phyloP scores from a whole-genome alignment of 768 basidiomycete genomes.

The Mycena leptocephala region DNA sequence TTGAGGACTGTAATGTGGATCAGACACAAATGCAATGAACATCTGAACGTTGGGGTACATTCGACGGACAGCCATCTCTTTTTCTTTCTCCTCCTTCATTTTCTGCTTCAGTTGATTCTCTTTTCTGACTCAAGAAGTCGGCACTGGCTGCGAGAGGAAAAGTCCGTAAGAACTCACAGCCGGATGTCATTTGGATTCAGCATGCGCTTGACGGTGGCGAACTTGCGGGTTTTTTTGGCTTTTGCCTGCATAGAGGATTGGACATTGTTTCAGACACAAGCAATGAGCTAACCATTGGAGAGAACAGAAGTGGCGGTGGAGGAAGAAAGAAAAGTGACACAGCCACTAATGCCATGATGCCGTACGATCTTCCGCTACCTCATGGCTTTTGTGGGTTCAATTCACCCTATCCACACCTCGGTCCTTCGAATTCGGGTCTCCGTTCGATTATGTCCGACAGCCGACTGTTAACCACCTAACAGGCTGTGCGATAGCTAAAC shows the following conservation, averaged over 20 bases:
- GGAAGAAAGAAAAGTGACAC: not conserved
- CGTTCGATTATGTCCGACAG: too few relatives aligned
- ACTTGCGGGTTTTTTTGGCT: conserved; percentile 95
- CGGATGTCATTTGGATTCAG: conserved; percentile 95
- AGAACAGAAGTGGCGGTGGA: not conserved
- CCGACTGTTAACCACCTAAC: too few relatives aligned
- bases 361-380: too few relatives aligned
- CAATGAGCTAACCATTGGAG: conserved; percentile 8
- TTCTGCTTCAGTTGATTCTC: conserved; percentile 94
- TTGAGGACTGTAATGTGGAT: conserved; percentile 71
- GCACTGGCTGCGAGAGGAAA: conserved; percentile 1
- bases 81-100: conserved; percentile 86
- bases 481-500: too few relatives aligned
- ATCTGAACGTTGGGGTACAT: conserved; percentile 63
- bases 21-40: conserved; percentile 13
- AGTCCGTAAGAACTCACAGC: conserved; percentile 69
- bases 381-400: too few relatives aligned
- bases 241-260: conserved; percentile 70
- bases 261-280: not conserved
- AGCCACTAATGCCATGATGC: conserved; percentile 15
- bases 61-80: conserved; percentile 82
- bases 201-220: conserved; percentile 94
- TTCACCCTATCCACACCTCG: too few relatives aligned
- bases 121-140: conserved; percentile 72
- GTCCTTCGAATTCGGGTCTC: too few relatives aligned